Percentiles rank a stretch among this genome's conserved stretches.
Evolutionary conservation across 768 basidiomycete genomes (phyloP).

Genomic region (Melanogaster broomeanus): DNA sequence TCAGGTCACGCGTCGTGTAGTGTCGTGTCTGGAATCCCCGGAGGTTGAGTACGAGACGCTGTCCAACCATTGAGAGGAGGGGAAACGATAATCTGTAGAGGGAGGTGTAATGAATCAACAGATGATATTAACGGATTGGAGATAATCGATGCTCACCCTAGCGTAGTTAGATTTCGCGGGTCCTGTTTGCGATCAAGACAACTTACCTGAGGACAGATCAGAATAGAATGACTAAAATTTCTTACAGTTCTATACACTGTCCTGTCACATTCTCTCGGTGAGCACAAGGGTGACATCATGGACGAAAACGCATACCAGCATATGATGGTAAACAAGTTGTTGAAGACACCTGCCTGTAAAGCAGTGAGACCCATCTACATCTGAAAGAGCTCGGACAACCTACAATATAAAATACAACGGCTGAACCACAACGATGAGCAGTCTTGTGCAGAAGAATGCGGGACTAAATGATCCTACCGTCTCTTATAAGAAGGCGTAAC

Average conservation of each 20-base stretch:
- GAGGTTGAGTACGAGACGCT: constrained; percentile 25
- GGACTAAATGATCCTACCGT: constrained; percentile 4
- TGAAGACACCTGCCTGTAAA: constrained; percentile 5
- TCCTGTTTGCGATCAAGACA: constrained; percentile 2
- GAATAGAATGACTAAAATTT: not conserved
- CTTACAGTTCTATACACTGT: constrained; percentile 3
- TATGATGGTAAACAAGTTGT: constrained; percentile 1
- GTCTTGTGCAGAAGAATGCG: too few species aligned
- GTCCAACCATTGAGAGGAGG: constrained; percentile 17
- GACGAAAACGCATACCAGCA: constrained; percentile 12
- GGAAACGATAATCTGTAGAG: constrained; percentile 13
- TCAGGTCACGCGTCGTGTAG: constrained; percentile 13
- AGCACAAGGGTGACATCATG: not conserved
- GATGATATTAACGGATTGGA: not conserved
- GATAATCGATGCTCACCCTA: not conserved
- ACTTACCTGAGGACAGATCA: not conserved
- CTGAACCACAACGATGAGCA: not conserved
- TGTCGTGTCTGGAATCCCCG: constrained; percentile 4
- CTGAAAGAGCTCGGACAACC: not conserved
- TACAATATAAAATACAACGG: constrained; percentile 6
- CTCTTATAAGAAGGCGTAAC: constrained; percentile 8
- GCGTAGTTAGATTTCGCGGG: constrained; percentile 6
- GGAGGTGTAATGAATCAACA: not conserved
- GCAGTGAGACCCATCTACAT: not conserved
- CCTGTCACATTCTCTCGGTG: constrained; percentile 3